Base-by-base conservation (phyloP, 257 asterid genomes). In the Knoxia roxburghii region DNA sequence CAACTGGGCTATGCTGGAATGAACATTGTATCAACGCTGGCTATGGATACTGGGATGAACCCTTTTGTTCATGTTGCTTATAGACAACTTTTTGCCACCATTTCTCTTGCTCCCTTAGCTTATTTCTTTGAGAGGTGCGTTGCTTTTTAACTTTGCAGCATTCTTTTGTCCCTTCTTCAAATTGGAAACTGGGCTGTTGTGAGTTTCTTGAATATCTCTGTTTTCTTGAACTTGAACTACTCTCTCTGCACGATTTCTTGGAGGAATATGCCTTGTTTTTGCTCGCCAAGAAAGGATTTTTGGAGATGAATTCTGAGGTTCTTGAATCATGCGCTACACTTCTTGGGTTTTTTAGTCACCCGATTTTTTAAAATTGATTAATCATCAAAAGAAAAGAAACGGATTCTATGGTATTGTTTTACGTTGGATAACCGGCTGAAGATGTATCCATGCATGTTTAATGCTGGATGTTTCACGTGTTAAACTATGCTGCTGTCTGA, bases 1-100 rank as follows among this genome's bases (percentile, higher is more conserved):
- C 98, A 93, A 55, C 13, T 88, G 37, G 96, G 97, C 0, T 89
- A 87, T 50, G 95, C 95, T 11, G 97, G 97, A 0, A 85, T 93
- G 95, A 93, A 87, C 64, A 86, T 93, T 7, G 65, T 93, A 14
- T 88, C 97, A 3, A 93, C 85, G 65, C 81, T 90, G 6, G 98
- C 96, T 0, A 86, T 93, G 96, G 95, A 88, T 80, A 81, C 97
- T 2, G 97, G 98, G 0, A 93, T 93, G 97, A 78, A 88, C 72
- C 97, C 98, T 30, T 87, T 78, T n/a, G 88, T 93, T 37, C 95
- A 86, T 32, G 96, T 93, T 10, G 98, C 98, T 37, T 93, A 93
- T 60, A 82, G 97, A 18, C 98, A 93, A 68, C 52, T 93, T 13
- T 86, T 90, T 48, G 97, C 96, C 0, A 75, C 91, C 64, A 17